Evolutionary conservation across 2,329 filamentous ascomycete genomes (phyloP).

Genomic region (Truncatella angustata): DNA sequence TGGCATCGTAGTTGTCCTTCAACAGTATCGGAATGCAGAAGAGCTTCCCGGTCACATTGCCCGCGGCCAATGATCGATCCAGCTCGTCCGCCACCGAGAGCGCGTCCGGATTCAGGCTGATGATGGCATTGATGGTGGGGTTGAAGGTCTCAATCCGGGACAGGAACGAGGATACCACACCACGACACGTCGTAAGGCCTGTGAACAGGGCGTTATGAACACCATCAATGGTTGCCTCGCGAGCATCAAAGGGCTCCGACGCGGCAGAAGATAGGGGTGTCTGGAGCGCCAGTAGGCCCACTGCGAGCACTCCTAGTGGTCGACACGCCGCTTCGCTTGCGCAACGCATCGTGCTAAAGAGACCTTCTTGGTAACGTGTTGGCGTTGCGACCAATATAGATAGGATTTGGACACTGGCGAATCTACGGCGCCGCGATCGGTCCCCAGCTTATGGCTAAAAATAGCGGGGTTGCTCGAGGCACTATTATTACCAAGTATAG

Average conservation of each 20-base stretch:
- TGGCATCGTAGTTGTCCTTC: slow-evolving; percentile 63
- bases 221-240: slow-evolving; percentile 57
- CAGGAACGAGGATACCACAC: slow-evolving; percentile 53
- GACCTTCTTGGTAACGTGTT: no score
- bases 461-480: no score
- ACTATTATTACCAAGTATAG: no score
- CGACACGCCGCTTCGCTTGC: no score
- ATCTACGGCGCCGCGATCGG: no score
- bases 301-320: neutral
- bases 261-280: neutral
- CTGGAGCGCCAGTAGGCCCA: neutral
- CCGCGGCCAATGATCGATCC: slow-evolving; percentile 42
- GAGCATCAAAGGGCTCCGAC: slow-evolving; percentile 42
- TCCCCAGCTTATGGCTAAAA: no score
- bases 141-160: slow-evolving; percentile 57
- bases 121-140: slow-evolving; percentile 54
- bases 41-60: slow-evolving; percentile 49
- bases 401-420: no score
- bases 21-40: slow-evolving; percentile 62
- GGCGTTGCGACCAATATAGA: no score
- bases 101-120: slow-evolving; percentile 46
- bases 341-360: no score
- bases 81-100: slow-evolving; percentile 44
- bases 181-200: slow-evolving; percentile 50
- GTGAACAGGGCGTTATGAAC: slow-evolving; percentile 55